phyloP scores from a whole-genome alignment of 352 stramenopile genomes.

The Globisporangium sylvaticum region DNA sequence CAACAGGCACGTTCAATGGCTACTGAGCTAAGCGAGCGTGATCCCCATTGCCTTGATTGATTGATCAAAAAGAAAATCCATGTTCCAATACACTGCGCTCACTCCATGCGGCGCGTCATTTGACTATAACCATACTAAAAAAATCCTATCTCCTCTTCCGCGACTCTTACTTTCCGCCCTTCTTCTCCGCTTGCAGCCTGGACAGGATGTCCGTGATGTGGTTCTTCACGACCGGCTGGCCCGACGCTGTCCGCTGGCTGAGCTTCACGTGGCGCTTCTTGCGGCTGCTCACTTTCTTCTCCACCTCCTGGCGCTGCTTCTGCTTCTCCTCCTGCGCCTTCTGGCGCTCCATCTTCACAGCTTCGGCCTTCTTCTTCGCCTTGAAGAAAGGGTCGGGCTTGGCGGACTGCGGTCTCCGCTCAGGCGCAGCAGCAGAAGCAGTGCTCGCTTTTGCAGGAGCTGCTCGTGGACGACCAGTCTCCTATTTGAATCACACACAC shows the following conservation, averaged over 20 bases:
- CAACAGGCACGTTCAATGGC: not conserved
- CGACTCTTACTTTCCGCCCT: slow-evolving; percentile 4
- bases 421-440: slow-evolving; percentile 18
- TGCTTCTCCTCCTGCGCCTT: slow-evolving; percentile 38
- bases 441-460: not conserved
- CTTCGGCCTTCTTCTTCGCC: slow-evolving; percentile 70
- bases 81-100: not conserved
- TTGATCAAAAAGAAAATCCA: not conserved
- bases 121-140: not conserved
- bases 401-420: slow-evolving; percentile 15
- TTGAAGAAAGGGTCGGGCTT: slow-evolving; percentile 85
- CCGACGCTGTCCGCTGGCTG: slow-evolving; percentile 68
- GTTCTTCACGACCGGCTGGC: slow-evolving; percentile 83
- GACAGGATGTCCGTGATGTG: slow-evolving; percentile 82
- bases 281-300: slow-evolving; percentile 74
- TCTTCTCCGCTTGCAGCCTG: slow-evolving; percentile 59
- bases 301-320: slow-evolving; percentile 40
- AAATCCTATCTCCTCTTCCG: not conserved
- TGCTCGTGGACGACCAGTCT: not conserved
- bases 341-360: slow-evolving; percentile 50
- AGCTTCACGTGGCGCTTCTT: slow-evolving; percentile 89
- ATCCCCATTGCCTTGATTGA: not conserved
- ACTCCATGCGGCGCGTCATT: not conserved
- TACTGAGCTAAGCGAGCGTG: not conserved
- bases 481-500: not conserved